Percentiles rank a stretch among this genome's conserved stretches.
phyloP scores from a whole-genome alignment of 2,329 filamentous ascomycete species.

The Fusarium sp. region DNA sequence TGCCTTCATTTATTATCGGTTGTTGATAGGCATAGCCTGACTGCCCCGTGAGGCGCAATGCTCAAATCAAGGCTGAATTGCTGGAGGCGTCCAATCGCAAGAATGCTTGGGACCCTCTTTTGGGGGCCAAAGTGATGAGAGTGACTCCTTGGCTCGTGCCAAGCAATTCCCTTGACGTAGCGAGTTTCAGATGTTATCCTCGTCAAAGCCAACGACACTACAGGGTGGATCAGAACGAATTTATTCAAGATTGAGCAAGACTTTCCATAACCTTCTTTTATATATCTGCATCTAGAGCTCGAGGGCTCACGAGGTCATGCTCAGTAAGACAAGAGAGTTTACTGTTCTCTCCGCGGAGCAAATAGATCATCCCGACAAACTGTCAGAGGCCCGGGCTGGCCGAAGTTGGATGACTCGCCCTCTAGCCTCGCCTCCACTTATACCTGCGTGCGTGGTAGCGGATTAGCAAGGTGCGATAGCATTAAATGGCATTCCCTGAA shows the following conservation, averaged over 20 bases:
- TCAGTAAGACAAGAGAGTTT: not conserved
- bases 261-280: not conserved
- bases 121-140: not conserved
- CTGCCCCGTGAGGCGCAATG: not conserved
- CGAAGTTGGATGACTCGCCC: too few relatives aligned
- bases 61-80: not conserved
- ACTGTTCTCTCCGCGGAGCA: not conserved
- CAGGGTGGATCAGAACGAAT: not conserved
- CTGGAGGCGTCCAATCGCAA: not conserved
- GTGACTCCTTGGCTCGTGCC: not conserved
- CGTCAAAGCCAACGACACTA: not conserved
- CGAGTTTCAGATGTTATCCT: not conserved
- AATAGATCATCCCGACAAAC: not conserved
- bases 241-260: too few relatives aligned
- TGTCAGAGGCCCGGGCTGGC: not conserved
- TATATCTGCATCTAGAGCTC: not conserved
- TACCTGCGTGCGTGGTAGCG: too few relatives aligned
- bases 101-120: not conserved
- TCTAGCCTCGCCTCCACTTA: too few relatives aligned
- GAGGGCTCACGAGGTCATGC: not conserved
- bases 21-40: too few relatives aligned
- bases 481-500: rapidly evolving
- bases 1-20: too few relatives aligned
- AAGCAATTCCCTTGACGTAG: not conserved
- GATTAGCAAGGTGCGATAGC: too few relatives aligned